These are phyloP conservation scores for Basidiobolus meristosporus DNA, from an alignment of 371 early-diverging fungal genomes.

Conservation along the genomic window DNA sequence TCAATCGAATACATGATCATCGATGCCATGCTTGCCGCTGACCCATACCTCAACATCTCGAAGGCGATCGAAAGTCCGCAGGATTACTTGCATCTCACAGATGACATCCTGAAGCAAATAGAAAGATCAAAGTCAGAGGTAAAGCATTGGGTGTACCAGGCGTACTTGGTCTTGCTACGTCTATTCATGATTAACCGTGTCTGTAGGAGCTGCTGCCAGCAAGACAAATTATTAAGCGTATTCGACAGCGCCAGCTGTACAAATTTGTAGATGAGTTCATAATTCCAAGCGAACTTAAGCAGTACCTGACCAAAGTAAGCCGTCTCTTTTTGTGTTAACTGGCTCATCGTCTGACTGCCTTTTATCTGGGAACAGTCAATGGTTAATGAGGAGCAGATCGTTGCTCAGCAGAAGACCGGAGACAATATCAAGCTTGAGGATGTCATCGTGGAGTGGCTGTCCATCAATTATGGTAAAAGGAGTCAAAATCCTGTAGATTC, in stretches of 20 bases:
- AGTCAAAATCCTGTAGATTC: constrained; percentile 70
- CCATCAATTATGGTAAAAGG: constrained; percentile 65
- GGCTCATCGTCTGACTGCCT: constrained; percentile 8
- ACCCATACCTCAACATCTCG: constrained; percentile 48
- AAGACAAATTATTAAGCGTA: constrained; percentile 40
- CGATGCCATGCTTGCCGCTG: constrained; percentile 73
- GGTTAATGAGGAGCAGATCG: too few species aligned
- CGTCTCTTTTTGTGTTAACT: background rate
- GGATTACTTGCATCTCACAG: constrained; percentile 61
- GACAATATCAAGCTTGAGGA: constrained; percentile 19
- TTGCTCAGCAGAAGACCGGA: background rate
- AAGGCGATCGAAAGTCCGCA: constrained; percentile 39
- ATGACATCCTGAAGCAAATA: constrained; percentile 69
- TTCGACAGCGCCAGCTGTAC: constrained; percentile 62
- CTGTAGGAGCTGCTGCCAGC: constrained; percentile 35
- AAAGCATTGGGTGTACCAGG: constrained; percentile 1
- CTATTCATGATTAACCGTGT: background rate
- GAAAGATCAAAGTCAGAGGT: constrained; percentile 35
- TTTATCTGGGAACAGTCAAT: too few species aligned
- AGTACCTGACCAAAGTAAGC: constrained; percentile 1
- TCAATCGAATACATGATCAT: constrained; percentile 69
- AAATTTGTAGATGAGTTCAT: constrained; percentile 72
- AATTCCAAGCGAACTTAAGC: constrained; percentile 33
- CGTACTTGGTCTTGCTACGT: background rate
- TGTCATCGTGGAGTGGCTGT: constrained; percentile 48